Base-by-base conservation (phyloP, 129 eudicot species). In the Ambrosia trifida region DNA sequence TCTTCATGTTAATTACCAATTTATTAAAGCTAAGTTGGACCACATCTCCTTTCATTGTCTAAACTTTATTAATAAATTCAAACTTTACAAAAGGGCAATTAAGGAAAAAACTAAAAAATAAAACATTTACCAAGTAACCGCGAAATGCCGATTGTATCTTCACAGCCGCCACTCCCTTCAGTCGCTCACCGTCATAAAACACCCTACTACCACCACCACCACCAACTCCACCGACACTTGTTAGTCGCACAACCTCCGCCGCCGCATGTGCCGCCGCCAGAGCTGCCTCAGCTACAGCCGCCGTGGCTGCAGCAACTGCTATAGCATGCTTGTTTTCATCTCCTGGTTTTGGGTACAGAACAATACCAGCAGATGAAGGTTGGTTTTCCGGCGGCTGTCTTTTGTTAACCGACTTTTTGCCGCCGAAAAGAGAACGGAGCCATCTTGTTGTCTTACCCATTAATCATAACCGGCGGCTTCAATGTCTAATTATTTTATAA, bases 221-320 rank as follows among this genome's bases (percentile, higher is more conserved):
- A 38, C 43, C 84, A 67, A 83, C 77, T 8, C 73, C 80, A 11
- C 72, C 77, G 5, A 76, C 91, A 45, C 88, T 80, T 11, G 96
- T 94, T 41, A 94, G 78, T 38, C 93, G 82, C 4, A 94, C 99
- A 10, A 94, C 99, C 80, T 94, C 96, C 1, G 97, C 99, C 9
- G 99, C 99, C 4, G 99, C 97, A 58, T 86, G 89, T 0, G 99
- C 99, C 53, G 99, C 99, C 31, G 96, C 99, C 2, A 94, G 85
- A 13, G 99, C 99, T 1, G 99, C 99, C 76, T 94, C 97, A 0
- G 99, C 99, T 18, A 88, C 99, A 0, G 93, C 96, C 14, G 99
- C 99, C 4, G 97, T 94, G 66, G 99, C 97, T 0, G 90, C 97
- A 11, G 99, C 99, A 49, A 94, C 99, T 3, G 96, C 99, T 53